A percentile compares a stretch with the other conserved stretches of the same genome.
phyloP scores from a whole-genome alignment of 768 basidiomycete genomes.

The Austroboletus eburneus region DNA sequence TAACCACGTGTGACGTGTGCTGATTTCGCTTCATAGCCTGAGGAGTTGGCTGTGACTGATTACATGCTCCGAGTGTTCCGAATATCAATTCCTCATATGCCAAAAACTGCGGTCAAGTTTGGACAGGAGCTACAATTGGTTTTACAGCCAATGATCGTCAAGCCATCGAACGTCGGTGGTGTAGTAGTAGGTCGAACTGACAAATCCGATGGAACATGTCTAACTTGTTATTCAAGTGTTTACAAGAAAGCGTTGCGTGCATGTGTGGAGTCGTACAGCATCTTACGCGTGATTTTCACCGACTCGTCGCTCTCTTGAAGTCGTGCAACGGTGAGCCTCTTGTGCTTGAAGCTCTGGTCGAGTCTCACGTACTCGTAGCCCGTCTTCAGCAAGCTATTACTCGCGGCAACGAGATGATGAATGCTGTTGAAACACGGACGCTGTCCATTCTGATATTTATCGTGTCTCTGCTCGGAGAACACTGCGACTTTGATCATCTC shows the following conservation, averaged over 20 bases:
- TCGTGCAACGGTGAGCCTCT: conserved; percentile 68
- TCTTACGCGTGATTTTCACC: conserved; percentile 81
- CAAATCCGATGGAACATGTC: background rate
- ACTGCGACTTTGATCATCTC: conserved; percentile 83
- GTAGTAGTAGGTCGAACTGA: conserved; percentile 47
- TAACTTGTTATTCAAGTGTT: conserved; percentile 43
- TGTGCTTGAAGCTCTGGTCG: background rate
- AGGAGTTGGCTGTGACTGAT: conserved; percentile 82
- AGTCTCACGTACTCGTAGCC: conserved; percentile 34
- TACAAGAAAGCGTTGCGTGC: conserved; percentile 92
- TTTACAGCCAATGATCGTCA: conserved; percentile 89
- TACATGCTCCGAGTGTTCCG: conserved; percentile 88
- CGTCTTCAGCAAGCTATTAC: conserved; percentile 59
- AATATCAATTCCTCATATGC: conserved; percentile 80
- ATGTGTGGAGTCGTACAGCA: conserved; percentile 82
- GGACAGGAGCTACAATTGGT: conserved; percentile 78
- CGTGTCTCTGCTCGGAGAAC: conserved; percentile 78
- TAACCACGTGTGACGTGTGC: background rate
- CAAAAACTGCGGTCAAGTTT: conserved; percentile 85
- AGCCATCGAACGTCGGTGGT: conserved; percentile 67
- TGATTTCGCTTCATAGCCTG: conserved; percentile 43
- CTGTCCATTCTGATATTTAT: conserved; percentile 78
- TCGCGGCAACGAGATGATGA: conserved; percentile 39
- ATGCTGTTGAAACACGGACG: conserved; percentile 47
- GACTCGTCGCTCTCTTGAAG: conserved; percentile 74